Conservation (phyloP, 1,284 basidiomycete species). For the Ceratorhiza oryzae-sativae region DNA sequence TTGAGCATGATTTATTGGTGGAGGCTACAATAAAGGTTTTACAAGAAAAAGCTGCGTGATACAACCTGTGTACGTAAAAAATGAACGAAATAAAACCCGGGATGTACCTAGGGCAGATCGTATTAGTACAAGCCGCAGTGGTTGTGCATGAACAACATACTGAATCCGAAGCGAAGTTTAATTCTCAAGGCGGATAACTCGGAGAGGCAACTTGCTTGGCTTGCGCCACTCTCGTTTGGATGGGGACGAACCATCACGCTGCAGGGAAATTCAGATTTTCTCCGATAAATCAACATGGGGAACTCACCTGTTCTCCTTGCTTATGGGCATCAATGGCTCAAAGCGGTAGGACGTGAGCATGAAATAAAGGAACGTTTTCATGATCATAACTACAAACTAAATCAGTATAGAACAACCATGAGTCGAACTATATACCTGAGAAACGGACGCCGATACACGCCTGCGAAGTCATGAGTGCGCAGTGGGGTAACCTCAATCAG, state of each 20-base stretch:
- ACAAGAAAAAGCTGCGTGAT: constrained; percentile 50
- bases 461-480: constrained; percentile 55
- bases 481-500: neutral
- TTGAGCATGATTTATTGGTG: constrained; percentile 93
- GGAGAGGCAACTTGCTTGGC: constrained; percentile 74
- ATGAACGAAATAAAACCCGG: neutral
- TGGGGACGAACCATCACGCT: constrained; percentile 79
- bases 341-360: constrained; percentile 73
- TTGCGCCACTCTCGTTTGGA: constrained; percentile 62
- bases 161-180: neutral
- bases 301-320: constrained; percentile 75
- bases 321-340: constrained; percentile 59
- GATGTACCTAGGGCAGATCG: neutral
- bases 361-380: constrained; percentile 75
- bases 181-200: constrained; percentile 42
- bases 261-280: neutral
- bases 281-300: neutral
- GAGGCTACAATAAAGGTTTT: constrained; percentile 77
- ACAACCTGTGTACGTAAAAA: constrained; percentile 4
- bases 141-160: neutral
- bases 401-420: constrained; percentile 2
- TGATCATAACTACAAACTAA: constrained; percentile 47
- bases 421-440: constrained; percentile 58
- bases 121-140: too few species aligned
- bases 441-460: constrained; percentile 55